Evolutionary conservation across 1,284 basidiomycete genomes (phyloP).

Genomic region (Sanguinoderma infundibulare): DNA sequence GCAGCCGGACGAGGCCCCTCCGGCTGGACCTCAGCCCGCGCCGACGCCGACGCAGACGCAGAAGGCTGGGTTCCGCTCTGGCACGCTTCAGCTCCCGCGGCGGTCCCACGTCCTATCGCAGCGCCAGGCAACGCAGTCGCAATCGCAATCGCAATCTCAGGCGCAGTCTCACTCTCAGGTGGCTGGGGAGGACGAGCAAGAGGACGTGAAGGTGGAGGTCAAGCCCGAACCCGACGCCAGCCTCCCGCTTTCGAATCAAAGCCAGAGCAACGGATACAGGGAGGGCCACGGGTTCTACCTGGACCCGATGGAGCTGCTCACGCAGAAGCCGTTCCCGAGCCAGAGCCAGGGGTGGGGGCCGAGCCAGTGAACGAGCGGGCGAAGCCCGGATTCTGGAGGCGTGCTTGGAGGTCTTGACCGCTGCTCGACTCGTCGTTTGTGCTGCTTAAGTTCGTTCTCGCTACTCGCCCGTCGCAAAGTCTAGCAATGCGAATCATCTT

Average conservation of each 20-base stretch:
- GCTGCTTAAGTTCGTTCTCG: too few relatives aligned
- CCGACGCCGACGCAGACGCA: not conserved
- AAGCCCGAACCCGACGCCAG: constrained; percentile 15
- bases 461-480: too few relatives aligned
- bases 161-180: not conserved
- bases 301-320: constrained; percentile 18
- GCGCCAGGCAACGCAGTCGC: constrained; percentile 2
- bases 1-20: constrained; percentile 5
- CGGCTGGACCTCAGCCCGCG: not conserved
- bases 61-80: constrained; percentile 16
- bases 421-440: not conserved
- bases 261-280: not conserved
- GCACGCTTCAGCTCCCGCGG: constrained; percentile 19
- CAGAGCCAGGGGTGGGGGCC: constrained; percentile 13
- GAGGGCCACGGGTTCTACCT: constrained; percentile 20
- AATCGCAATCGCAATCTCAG: not conserved
- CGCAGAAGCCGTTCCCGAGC: constrained; percentile 21
- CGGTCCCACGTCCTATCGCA: not conserved
- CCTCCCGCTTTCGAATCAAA: not conserved
- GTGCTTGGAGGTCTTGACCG: not conserved
- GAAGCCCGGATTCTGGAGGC: too few relatives aligned
- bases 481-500: too few relatives aligned
- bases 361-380: not conserved
- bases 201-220: constrained; percentile 2
- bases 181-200: not conserved